Percentiles rank a stretch among this genome's conserved stretches.
These are phyloP conservation scores for Cladosporium sp. DNA, from an alignment of 2,329 filamentous ascomycete species.

Conservation along the genomic window DNA sequence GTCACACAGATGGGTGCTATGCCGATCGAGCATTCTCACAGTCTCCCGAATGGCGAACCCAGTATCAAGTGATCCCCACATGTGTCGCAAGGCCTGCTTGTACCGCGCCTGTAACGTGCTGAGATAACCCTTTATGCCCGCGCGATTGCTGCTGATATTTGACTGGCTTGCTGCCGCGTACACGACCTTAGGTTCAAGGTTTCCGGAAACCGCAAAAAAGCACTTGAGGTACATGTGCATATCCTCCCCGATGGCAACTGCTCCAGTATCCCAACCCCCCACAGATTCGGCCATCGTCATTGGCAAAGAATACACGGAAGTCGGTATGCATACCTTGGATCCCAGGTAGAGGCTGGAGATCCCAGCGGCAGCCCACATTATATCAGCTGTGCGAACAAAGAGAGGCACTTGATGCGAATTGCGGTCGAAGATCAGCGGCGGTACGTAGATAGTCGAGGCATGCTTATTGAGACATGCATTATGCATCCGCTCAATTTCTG, in stretches of 20 bases:
- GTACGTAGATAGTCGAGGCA: constrained; percentile 58
- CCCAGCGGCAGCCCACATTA: constrained; percentile 65
- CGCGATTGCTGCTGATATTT: constrained; percentile 58
- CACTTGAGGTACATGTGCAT: constrained; percentile 74
- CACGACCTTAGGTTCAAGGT: constrained; percentile 58
- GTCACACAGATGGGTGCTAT: constrained; percentile 3
- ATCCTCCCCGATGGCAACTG: constrained; percentile 68
- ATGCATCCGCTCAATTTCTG: constrained; percentile 59
- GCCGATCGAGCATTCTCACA: constrained; percentile 23
- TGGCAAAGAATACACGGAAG: constrained; percentile 66
- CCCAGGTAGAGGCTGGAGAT: constrained; percentile 61
- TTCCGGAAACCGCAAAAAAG: constrained; percentile 67
- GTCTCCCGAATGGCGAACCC: constrained; percentile 52
- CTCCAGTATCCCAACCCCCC: constrained; percentile 65
- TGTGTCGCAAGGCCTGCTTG: constrained; percentile 65
- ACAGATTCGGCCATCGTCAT: constrained; percentile 61
- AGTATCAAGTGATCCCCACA: constrained; percentile 68
- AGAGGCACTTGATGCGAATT: constrained; percentile 63
- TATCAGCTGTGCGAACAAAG: constrained; percentile 63
- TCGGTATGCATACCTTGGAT: constrained; percentile 61
- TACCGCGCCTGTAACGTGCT: constrained; percentile 60
- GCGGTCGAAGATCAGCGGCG: constrained; percentile 69
- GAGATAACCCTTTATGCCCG: constrained; percentile 49
- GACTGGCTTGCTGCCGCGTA: constrained; percentile 66
- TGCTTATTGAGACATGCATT: constrained; percentile 53